These are phyloP conservation scores for Lenwebbia sp. DNA, from an alignment of 345 rosid species.

Conservation along the genomic window DNA sequence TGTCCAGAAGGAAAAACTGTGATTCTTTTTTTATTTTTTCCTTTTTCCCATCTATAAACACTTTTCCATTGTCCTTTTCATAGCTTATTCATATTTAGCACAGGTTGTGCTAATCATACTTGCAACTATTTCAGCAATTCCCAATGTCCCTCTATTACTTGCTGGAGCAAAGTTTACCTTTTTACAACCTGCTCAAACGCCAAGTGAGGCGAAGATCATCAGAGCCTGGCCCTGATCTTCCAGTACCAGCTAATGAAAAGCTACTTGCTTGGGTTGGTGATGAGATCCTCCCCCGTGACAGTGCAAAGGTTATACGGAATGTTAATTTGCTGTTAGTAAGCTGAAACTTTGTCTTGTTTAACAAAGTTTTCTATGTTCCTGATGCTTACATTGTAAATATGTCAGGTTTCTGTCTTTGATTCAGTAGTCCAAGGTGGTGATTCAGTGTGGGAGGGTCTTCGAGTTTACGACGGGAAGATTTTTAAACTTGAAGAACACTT, in stretches of 20 bases:
- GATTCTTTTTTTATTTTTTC: not conserved
- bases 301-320: constrained; percentile 47
- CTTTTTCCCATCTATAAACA: not conserved
- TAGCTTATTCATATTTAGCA: not conserved
- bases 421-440: constrained; percentile 94
- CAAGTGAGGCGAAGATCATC: constrained; percentile 39
- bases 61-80: not conserved
- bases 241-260: constrained; percentile 67
- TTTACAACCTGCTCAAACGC: constrained; percentile 63
- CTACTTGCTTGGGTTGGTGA: constrained; percentile 89
- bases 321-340: not conserved
- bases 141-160: constrained; percentile 48
- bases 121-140: constrained; percentile 38
- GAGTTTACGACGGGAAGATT: constrained; percentile 56
- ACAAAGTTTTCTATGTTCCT: not conserved
- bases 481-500: constrained; percentile 88
- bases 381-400: not conserved
- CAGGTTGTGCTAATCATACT: not conserved
- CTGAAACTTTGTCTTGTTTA: not conserved
- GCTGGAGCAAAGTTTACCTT: constrained; percentile 73
- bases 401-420: constrained; percentile 83
- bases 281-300: constrained; percentile 71
- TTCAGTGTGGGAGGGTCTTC: constrained; percentile 92
- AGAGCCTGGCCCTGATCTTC: constrained; percentile 53
- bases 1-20: not conserved